These are phyloP conservation scores for Actinomortierella ambigua DNA, from an alignment of 371 early-diverging fungal genomes.

Conservation along the genomic window DNA sequence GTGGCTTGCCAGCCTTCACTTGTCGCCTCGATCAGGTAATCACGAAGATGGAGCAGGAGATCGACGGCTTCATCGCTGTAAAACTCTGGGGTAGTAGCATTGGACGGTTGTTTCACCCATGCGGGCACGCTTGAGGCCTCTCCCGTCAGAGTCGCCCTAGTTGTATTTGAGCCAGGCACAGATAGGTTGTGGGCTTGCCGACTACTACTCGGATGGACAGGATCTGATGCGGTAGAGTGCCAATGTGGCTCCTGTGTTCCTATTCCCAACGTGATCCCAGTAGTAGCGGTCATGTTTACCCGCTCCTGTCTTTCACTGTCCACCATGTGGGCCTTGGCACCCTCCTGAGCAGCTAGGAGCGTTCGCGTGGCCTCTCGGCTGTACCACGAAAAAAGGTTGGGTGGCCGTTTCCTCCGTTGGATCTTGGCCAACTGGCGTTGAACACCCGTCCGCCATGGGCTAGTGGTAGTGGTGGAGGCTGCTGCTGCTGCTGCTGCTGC, in stretches of 20 bases:
- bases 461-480: too few relatives aligned
- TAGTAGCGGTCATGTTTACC: conserved; percentile 6
- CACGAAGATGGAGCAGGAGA: conserved; percentile 23
- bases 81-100: conserved; percentile 3
- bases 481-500: too few relatives aligned
- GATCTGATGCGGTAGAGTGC: too few relatives aligned
- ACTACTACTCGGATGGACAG: too few relatives aligned
- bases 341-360: conserved; percentile 19
- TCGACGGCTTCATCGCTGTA: conserved; percentile 43
- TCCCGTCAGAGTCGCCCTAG: not conserved
- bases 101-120: too few relatives aligned
- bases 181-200: conserved; percentile 25
- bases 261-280: too few relatives aligned
- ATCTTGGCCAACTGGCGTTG: conserved; percentile 40
- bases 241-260: conserved; percentile 12
- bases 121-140: too few relatives aligned
- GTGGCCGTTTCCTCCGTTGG: conserved; percentile 33
- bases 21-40: conserved; percentile 31
- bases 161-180: conserved; percentile 12
- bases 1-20: conserved; percentile 32
- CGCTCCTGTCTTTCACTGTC: conserved; percentile 2
- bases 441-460: conserved; percentile 33
- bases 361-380: conserved; percentile 21
- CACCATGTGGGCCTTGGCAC: conserved; percentile 9
- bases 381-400: conserved; percentile 37